Conservation (phyloP, 1,284 basidiomycete species). For the Termitomyces sp. region DNA sequence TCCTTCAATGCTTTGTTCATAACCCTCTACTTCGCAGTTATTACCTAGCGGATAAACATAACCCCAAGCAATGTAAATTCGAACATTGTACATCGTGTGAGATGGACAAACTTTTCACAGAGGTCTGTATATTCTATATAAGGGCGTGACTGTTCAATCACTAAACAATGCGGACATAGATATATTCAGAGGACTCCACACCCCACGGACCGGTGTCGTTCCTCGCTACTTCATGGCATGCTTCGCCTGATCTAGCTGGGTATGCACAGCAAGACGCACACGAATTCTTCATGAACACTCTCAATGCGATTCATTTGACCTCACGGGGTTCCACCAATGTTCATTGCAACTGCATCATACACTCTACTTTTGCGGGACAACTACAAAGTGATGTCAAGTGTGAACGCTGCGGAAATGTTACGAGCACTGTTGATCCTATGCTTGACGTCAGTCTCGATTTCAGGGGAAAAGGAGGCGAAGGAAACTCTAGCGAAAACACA, state of each 20-base stretch:
- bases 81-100: constrained; percentile 90
- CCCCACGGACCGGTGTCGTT: constrained; percentile 85
- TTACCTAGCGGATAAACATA: constrained; percentile 87
- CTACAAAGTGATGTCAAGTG: constrained; percentile 90
- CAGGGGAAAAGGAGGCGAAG: constrained; percentile 47
- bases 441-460: constrained; percentile 90
- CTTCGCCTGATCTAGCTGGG: constrained; percentile 78
- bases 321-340: constrained; percentile 67
- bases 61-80: constrained; percentile 59
- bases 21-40: constrained; percentile 90
- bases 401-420: constrained; percentile 71
- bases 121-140: constrained; percentile 42
- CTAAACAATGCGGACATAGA: constrained; percentile 36
- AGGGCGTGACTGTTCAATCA: not conserved
- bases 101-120: constrained; percentile 88
- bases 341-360: constrained; percentile 88
- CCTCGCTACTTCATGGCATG: constrained; percentile 84
- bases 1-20: constrained; percentile 89
- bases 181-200: constrained; percentile 63
- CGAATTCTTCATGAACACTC: constrained; percentile 80
- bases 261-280: constrained; percentile 95
- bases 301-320: constrained; percentile 83
- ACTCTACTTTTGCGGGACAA: constrained; percentile 85
- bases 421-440: constrained; percentile 83
- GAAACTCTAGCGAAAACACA: constrained; percentile 46